These are phyloP conservation scores for Stephania japonica DNA, from an alignment of 164 flowering plant species.

Conservation along the genomic window DNA sequence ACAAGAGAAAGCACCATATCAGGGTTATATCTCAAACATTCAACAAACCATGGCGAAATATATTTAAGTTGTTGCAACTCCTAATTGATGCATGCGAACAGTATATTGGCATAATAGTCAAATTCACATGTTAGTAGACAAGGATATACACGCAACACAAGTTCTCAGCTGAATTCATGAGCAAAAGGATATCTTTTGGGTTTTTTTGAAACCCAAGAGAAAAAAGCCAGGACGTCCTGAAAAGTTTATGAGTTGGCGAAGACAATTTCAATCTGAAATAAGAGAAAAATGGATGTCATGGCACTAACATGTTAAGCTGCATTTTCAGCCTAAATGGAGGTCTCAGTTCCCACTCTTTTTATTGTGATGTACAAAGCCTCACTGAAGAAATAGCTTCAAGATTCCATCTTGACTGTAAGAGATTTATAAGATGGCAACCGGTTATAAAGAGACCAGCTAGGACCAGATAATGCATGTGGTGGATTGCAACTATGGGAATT, in stretches of 20 bases:
- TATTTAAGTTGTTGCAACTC: background rate
- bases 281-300: background rate
- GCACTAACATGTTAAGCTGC: background rate
- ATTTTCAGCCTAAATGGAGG: background rate
- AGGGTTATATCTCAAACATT: background rate
- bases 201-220: background rate
- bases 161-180: background rate
- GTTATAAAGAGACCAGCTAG: background rate
- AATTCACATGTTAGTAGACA: background rate
- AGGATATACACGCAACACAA: background rate
- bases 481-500: background rate
- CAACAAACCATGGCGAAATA: background rate
- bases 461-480: background rate
- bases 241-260: background rate
- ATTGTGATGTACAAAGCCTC: background rate
- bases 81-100: background rate
- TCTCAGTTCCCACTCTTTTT: background rate
- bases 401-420: background rate
- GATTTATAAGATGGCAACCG: background rate
- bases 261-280: background rate
- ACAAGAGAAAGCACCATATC: background rate
- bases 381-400: background rate
- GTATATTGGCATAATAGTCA: background rate
- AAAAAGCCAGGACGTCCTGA: background rate
- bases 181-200: background rate